Conservation (phyloP, 2,329 filamentous ascomycete species). For the Aspergillus quadricinctus region DNA sequence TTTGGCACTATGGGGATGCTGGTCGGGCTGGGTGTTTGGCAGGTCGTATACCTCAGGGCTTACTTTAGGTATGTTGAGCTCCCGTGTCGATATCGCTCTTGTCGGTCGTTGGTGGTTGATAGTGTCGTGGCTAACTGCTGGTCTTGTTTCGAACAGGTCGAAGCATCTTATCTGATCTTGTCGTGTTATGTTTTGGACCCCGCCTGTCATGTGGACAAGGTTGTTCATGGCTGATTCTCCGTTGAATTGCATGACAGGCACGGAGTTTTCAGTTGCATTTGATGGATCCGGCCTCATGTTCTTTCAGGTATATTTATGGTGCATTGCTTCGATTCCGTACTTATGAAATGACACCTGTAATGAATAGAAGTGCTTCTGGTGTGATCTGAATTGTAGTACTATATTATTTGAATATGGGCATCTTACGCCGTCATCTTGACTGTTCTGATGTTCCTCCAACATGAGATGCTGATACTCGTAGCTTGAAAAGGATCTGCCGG, state of each 20-base stretch:
- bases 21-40: constrained; percentile 85
- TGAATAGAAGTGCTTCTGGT: not conserved
- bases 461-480: not conserved
- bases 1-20: constrained; percentile 89
- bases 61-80: constrained; percentile 71
- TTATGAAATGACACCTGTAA: constrained; percentile 11
- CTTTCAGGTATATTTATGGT: constrained; percentile 16
- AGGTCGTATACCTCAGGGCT: constrained; percentile 93
- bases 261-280: constrained; percentile 19
- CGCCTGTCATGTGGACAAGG: not conserved
- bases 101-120: not conserved
- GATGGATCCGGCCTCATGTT: constrained; percentile 11
- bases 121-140: constrained; percentile 3
- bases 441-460: not conserved
- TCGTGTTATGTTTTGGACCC: constrained; percentile 2
- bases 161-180: constrained; percentile 60
- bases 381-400: not conserved
- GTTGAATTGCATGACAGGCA: constrained; percentile 13
- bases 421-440: not conserved
- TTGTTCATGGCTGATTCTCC: constrained; percentile 11
- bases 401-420: not conserved
- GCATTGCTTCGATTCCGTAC: constrained; percentile 15
- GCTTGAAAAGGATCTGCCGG: not conserved
- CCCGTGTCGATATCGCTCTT: not conserved
- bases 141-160: constrained; percentile 44